Base-by-base conservation (phyloP, 2,329 filamentous ascomycete species). In the Scopulariopsis brevicaulis region DNA sequence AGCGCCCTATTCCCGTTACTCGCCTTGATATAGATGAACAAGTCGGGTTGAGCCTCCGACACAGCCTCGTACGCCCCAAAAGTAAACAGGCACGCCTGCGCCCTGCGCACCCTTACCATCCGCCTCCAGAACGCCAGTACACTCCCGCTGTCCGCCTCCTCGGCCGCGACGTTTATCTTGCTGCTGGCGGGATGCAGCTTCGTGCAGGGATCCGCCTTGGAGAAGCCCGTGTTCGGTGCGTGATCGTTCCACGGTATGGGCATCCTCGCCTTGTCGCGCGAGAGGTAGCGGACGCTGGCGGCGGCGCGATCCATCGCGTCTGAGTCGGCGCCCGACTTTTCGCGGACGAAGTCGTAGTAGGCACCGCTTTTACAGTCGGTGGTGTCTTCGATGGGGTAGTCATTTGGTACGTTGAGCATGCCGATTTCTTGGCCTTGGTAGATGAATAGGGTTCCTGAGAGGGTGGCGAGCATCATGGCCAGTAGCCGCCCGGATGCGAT, bases 181-280 rank as follows among this genome's bases (percentile, higher is more conserved):
- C 66, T 67, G 67, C 83, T 85, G 65, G 83, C 79, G 58, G 85
- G 80, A 65, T 89, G 84, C 46, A 84, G 78, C 12, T 79, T 77
- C 80, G 90, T 89, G 87, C 87, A 90, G 2, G 86, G 84, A 56
- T 74, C 75, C 4, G 66, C 68, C 2, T 72, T 72, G 0, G 84
- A 84, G 71, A 90, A 91, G 11, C 87, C 87, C 6, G 22, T 20
- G 34, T 57, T 24, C 32, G 48, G 48, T 0, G 75, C 85, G 60
- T 89, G 78, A n/a, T 69, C 65, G 61, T 83, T 76, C 87, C 87
- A 91, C 65, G 89, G 86, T 69, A 91, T 85, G 0, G 87, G 87
- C 1, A 84, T 83, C 53, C 87, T 77, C 6, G 82, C 83, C 67
- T 91, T 87, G 68, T 91, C 87, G 22, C 87, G 71, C 8, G 78